Base-by-base conservation (phyloP, 805 yeast species). In the Debaryomyces castellii region DNA sequence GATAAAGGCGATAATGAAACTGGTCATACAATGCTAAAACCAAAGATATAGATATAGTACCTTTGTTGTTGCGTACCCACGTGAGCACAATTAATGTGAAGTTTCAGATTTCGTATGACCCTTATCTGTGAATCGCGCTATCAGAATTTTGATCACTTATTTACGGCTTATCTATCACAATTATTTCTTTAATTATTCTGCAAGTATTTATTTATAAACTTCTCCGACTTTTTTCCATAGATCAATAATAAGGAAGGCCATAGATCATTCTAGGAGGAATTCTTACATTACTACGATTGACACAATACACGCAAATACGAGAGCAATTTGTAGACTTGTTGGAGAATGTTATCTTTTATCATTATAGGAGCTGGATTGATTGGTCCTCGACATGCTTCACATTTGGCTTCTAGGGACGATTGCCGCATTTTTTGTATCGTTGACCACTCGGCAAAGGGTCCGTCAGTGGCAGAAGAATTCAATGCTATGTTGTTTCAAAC, bases 301-400 rank as follows among this genome's bases (percentile, higher is more conserved):
- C n/a, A n/a, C n/a, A n/a, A n/a, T n/a, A n/a, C n/a, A n/a, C n/a
- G n/a, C n/a, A n/a, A n/a, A n/a, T n/a, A n/a, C n/a, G n/a, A n/a
- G n/a, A n/a, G n/a, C n/a, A n/a, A n/a, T n/a, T n/a, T n/a, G n/a
- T n/a, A n/a, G n/a, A n/a, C n/a, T n/a, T n/a, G n/a, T 14, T 30
- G 20, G 11, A 11, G 2, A 30, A 30, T 37, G 20, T 32, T 59
- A 25, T 52, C 57, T n/a, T 51, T 65, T 33, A 53, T 66, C 16
- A 62, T 66, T 11, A 58, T 66, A 22, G 74, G 75, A 0, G 73
- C 71, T 7, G 74, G 75, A 4, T 51, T 69, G 21, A 69, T 69
- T 17, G 75, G 75, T 8, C 74, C 75, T 4, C 57, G 75, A 39
- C 75, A 69, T 50, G 72, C 73, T 10, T 55, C 58, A 23, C 75